Percentiles rank a stretch among this genome's conserved stretches.
These are phyloP conservation scores for Casuarina equisetifolia DNA, from an alignment of 306 rosid species.

Conservation along the genomic window DNA sequence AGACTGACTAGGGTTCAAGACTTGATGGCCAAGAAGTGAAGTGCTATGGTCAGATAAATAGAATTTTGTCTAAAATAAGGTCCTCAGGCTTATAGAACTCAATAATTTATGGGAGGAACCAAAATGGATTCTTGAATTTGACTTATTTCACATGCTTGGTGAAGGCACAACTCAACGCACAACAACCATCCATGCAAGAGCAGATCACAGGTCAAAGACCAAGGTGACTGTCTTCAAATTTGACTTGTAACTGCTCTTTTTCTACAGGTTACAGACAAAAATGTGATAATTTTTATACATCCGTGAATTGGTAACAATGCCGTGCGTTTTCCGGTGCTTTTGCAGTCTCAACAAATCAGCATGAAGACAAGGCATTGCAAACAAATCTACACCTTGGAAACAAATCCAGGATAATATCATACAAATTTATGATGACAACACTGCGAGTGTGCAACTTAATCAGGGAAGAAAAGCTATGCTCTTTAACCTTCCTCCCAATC, in stretches of 20 bases:
- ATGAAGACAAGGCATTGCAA: constrained; percentile 5
- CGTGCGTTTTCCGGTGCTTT: background rate
- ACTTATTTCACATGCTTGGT: background rate
- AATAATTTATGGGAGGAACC: background rate
- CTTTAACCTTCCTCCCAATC: constrained; percentile 95
- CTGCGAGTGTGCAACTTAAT: too few species aligned
- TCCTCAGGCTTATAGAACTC: background rate
- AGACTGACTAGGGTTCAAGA: too few species aligned
- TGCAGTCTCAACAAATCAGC: background rate
- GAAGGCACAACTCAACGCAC: background rate
- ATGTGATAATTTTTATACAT: background rate
- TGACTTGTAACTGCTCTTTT: background rate
- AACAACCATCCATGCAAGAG: background rate
- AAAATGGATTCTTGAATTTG: background rate
- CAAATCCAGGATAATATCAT: background rate
- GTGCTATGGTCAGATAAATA: background rate
- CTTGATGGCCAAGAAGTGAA: too few species aligned
- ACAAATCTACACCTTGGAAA: background rate
- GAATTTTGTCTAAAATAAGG: background rate
- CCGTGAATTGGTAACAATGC: background rate
- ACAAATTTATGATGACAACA: background rate
- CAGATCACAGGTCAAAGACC: too few species aligned
- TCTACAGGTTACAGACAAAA: background rate
- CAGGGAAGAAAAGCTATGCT: background rate
- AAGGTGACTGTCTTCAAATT: too few species aligned